These are phyloP conservation scores for Hymenoscyphus occultus DNA, from an alignment of 2,329 filamentous ascomycete genomes.

Conservation along the genomic window DNA sequence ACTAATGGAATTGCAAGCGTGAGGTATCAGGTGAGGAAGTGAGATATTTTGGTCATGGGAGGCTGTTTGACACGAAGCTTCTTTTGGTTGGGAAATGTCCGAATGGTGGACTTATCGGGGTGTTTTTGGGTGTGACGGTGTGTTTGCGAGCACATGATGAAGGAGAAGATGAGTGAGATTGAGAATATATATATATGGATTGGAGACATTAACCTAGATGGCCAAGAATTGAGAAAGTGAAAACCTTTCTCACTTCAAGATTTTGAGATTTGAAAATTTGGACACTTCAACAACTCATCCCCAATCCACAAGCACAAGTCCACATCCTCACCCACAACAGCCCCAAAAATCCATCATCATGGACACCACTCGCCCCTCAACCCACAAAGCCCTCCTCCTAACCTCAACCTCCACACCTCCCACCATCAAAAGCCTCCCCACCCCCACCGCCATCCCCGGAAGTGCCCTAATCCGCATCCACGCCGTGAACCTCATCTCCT, in stretches of 20 bases:
- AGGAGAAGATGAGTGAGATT: neutral
- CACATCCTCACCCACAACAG: neutral
- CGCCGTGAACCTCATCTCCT: conserved; percentile 38
- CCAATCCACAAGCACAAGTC: neutral
- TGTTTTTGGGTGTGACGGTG: too few species aligned
- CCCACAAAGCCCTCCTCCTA: conserved; percentile 32
- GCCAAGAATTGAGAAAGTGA: neutral
- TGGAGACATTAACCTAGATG: neutral
- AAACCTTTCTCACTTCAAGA: neutral
- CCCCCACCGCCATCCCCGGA: conserved; percentile 36
- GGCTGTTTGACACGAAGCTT: neutral
- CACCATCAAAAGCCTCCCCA: conserved; percentile 35
- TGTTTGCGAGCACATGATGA: neutral
- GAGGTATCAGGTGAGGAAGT: neutral
- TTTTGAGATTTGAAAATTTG: neutral
- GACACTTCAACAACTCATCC: neutral
- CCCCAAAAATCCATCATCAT: neutral
- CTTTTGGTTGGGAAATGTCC: neutral
- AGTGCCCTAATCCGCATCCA: conserved; percentile 42
- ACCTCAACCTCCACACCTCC: conserved; percentile 22
- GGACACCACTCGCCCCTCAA: neutral
- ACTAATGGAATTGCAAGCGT: fast-evolving
- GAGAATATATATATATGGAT: neutral
- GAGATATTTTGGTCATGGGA: neutral
- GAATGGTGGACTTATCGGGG: neutral